Evolutionary conservation across 768 basidiomycete species (phyloP).

Genomic region (Amanita pseudoporphyria): DNA sequence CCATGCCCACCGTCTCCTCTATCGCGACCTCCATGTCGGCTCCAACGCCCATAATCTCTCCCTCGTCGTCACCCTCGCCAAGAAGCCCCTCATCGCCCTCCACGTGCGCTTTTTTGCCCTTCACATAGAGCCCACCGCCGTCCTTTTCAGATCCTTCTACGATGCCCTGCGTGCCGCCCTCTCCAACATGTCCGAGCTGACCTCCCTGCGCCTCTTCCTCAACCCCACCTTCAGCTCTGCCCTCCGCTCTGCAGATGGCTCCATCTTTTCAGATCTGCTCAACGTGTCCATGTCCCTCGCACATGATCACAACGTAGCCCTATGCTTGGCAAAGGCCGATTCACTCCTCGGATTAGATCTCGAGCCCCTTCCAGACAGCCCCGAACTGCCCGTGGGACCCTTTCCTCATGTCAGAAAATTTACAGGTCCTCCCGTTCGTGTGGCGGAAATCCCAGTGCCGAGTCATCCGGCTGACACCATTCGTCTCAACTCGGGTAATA

Average conservation of each 20-base stretch:
- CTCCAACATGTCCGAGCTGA: constrained; percentile 49
- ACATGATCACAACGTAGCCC: constrained; percentile 46
- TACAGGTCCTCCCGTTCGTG: constrained; percentile 50
- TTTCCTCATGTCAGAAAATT: constrained; percentile 45
- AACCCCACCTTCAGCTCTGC: constrained; percentile 47
- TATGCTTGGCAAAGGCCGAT: constrained; percentile 49
- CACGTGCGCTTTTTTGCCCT: constrained; percentile 56
- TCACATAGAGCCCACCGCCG: constrained; percentile 31
- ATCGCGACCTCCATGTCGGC: constrained; percentile 44
- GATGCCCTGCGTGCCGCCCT: constrained; percentile 41
- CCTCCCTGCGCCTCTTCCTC: constrained; percentile 45
- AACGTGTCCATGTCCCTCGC: constrained; percentile 53
- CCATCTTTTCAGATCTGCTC: constrained; percentile 36
- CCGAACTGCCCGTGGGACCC: constrained; percentile 25
- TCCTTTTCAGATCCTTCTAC: constrained; percentile 39
- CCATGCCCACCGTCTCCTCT: constrained; percentile 54
- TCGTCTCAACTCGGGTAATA: constrained; percentile 50
- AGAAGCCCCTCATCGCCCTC: constrained; percentile 44
- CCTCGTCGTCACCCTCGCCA: constrained; percentile 47
- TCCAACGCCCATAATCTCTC: constrained; percentile 32
- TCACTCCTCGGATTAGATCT: constrained; percentile 51
- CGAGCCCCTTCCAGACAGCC: constrained; percentile 25
- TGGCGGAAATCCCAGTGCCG: constrained; percentile 48
- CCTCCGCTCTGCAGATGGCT: constrained; percentile 23
- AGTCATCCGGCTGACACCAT: constrained; percentile 58